Percentiles rank a stretch among this genome's conserved stretches.
Evolutionary conservation across 2,329 filamentous ascomycete genomes (phyloP).

Genomic region (Colletotrichum paranaense): DNA sequence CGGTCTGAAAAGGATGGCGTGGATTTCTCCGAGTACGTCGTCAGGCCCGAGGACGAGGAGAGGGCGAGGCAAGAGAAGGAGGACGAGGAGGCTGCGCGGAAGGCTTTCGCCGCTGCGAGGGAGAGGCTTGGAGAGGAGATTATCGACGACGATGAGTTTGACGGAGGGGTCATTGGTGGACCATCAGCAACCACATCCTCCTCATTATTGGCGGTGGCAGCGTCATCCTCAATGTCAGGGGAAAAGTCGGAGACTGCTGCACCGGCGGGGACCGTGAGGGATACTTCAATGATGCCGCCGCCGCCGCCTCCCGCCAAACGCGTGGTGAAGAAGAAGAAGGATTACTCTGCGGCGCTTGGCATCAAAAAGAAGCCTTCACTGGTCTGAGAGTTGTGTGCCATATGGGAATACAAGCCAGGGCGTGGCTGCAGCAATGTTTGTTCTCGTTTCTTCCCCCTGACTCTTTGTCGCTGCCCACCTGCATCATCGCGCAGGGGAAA

Average conservation of each 20-base stretch:
- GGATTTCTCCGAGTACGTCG: constrained; percentile 66
- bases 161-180: background rate
- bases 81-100: constrained; percentile 83
- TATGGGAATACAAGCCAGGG: background rate
- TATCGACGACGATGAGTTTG: constrained; percentile 42
- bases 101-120: constrained; percentile 77
- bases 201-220: constrained; percentile 18
- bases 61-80: constrained; percentile 78
- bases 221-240: constrained; percentile 33
- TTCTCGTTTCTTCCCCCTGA: too few species aligned
- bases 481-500: background rate
- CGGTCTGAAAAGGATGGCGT: constrained; percentile 76
- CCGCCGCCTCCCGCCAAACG: constrained; percentile 76
- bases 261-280: constrained; percentile 45
- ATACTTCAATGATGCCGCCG: constrained; percentile 42
- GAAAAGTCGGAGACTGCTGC: constrained; percentile 36
- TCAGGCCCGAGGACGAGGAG: constrained; percentile 68
- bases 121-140: constrained; percentile 65
- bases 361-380: constrained; percentile 85
- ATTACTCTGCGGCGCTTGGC: constrained; percentile 78
- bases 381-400: constrained; percentile 49
- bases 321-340: constrained; percentile 88
- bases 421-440: background rate
- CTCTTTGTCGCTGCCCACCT: background rate
- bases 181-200: constrained; percentile 20